These are phyloP conservation scores for Adansonia madagascariensis DNA, from an alignment of 441 rosid genomes.

Conservation along the genomic window DNA sequence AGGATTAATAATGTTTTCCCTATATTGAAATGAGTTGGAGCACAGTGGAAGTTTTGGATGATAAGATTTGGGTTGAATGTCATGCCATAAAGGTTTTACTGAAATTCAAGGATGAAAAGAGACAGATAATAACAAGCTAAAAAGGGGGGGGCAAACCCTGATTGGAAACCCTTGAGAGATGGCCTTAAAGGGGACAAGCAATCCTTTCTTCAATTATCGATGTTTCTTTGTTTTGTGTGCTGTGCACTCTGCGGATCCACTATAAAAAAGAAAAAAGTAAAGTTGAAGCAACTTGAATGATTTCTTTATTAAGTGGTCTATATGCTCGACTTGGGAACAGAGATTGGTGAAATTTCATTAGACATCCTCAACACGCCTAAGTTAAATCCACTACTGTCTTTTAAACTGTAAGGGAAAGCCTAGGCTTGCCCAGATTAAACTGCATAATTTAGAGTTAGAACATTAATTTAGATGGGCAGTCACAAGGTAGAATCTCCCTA, in stretches of 20 bases:
- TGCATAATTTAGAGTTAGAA: background rate
- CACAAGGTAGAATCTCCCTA: background rate
- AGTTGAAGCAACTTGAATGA: slow-evolving; percentile 49
- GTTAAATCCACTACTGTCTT: background rate
- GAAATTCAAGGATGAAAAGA: slow-evolving; percentile 19
- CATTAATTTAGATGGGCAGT: background rate
- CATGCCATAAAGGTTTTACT: background rate
- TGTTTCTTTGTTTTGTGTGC: slow-evolving; percentile 29
- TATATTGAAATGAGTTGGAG: background rate
- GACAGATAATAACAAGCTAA: slow-evolving; percentile 27
- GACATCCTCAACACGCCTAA: background rate
- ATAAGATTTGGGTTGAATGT: slow-evolving; percentile 20
- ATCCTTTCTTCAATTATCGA: slow-evolving; percentile 33
- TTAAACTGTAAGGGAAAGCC: background rate
- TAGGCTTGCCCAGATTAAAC: background rate
- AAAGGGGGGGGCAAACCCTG: slow-evolving; percentile 35
- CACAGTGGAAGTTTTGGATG: background rate
- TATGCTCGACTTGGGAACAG: slow-evolving; percentile 47
- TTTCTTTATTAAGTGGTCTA: slow-evolving; percentile 31
- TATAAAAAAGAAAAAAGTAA: slow-evolving; percentile 37
- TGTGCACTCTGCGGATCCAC: slow-evolving; percentile 35
- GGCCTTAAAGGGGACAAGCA: slow-evolving; percentile 43
- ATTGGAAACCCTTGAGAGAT: slow-evolving; percentile 36
- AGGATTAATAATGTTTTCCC: background rate
- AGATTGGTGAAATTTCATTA: slow-evolving; percentile 17